phyloP scores from a whole-genome alignment of 2,329 filamentous ascomycete species.

The Nannizzia gypsea region DNA sequence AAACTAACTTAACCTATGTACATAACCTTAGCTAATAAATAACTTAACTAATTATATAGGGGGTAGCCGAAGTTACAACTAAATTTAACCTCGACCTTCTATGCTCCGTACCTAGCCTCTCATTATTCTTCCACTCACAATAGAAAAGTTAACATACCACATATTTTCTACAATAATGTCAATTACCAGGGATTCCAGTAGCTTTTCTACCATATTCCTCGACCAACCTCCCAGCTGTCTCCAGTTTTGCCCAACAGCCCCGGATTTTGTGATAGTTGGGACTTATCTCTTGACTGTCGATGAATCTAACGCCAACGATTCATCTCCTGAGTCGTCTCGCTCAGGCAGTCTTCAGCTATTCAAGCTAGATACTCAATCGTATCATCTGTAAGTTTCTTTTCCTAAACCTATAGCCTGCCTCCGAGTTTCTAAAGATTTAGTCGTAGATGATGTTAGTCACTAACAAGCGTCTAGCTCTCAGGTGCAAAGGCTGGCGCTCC shows the following conservation, averaged over 20 bases:
- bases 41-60: too few relatives aligned
- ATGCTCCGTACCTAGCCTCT: too few relatives aligned
- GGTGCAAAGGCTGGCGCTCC: slow-evolving; percentile 49
- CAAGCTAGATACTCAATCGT: slow-evolving; percentile 32
- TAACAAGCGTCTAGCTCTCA: slow-evolving; percentile 33
- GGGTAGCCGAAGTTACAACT: too few relatives aligned
- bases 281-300: slow-evolving; percentile 58
- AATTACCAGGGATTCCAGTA: neutral
- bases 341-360: slow-evolving; percentile 65
- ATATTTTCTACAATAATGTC: neutral
- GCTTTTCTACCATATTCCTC: slow-evolving; percentile 25
- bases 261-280: slow-evolving; percentile 62
- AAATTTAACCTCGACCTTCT: too few relatives aligned
- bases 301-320: slow-evolving; percentile 18
- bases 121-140: too few relatives aligned
- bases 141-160: neutral
- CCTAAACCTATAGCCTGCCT: neutral
- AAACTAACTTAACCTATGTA: too few relatives aligned
- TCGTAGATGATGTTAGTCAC: slow-evolving; percentile 9
- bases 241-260: slow-evolving; percentile 35
- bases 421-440: neutral
- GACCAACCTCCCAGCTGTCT: slow-evolving; percentile 37
- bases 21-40: too few relatives aligned
- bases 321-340: slow-evolving; percentile 44
- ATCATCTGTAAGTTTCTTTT: slow-evolving; percentile 20